These are phyloP conservation scores for Fragaria nilgerrensis DNA, from an alignment of 306 rosid species.

Conservation along the genomic window DNA sequence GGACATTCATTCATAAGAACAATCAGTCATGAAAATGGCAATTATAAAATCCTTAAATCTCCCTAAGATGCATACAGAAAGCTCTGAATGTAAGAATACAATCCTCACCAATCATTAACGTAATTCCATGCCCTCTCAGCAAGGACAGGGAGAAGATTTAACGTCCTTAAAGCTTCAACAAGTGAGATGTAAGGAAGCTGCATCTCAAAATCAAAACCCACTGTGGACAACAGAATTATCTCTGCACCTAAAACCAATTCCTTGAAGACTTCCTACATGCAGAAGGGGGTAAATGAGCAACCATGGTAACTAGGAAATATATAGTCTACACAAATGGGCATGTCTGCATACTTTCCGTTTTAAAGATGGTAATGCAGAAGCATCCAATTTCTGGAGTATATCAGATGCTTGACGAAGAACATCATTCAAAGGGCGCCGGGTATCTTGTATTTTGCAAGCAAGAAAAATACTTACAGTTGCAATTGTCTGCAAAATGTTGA, in stretches of 20 bases:
- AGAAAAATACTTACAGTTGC: conserved; percentile 45
- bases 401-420: conserved; percentile 39
- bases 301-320: background rate
- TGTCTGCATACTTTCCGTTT: conserved; percentile 34
- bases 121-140: conserved; percentile 54
- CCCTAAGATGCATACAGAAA: background rate
- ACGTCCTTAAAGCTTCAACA: conserved; percentile 37
- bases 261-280: conserved; percentile 40
- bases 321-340: background rate
- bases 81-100: conserved; percentile 2
- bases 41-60: background rate
- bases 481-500: conserved; percentile 37
- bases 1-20: conserved; percentile 22
- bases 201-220: conserved; percentile 45
- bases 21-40: background rate
- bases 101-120: conserved; percentile 46
- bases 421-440: conserved; percentile 42
- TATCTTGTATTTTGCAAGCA: conserved; percentile 46
- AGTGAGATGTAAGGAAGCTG: conserved; percentile 49
- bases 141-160: conserved; percentile 34
- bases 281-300: conserved; percentile 14
- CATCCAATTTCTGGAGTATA: conserved; percentile 36
- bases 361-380: conserved; percentile 39
- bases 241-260: conserved; percentile 39
- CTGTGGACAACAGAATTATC: conserved; percentile 39